These are phyloP conservation scores for Termitomyces titanicus DNA, from an alignment of 768 basidiomycete species.

Conservation along the genomic window DNA sequence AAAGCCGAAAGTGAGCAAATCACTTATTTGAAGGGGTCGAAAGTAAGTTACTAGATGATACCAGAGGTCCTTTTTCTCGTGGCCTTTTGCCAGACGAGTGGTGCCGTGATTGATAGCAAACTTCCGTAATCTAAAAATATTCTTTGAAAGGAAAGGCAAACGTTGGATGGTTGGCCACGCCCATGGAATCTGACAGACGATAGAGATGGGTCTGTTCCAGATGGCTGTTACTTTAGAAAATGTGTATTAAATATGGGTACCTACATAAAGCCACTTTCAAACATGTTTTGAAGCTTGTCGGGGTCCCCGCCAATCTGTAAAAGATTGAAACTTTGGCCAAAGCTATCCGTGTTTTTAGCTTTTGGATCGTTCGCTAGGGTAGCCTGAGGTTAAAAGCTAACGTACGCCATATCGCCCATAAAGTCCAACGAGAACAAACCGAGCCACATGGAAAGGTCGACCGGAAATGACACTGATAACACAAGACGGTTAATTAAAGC, in stretches of 20 bases:
- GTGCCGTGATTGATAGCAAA: conserved; percentile 20
- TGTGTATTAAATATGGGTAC: not conserved
- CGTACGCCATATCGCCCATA: conserved; percentile 39
- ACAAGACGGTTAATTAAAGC: conserved; percentile 28
- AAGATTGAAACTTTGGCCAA: conserved; percentile 32
- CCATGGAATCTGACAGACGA: conserved; percentile 24
- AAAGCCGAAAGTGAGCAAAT: not conserved
- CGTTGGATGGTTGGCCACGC: conserved; percentile 15
- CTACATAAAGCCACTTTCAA: conserved; percentile 18
- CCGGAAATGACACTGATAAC: conserved; percentile 1
- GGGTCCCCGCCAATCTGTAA: conserved; percentile 33
- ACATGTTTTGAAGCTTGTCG: conserved; percentile 15
- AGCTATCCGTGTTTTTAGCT: conserved; percentile 11
- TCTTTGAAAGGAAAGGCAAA: conserved; percentile 27
- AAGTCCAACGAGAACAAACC: conserved; percentile 36
- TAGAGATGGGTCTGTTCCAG: conserved; percentile 8
- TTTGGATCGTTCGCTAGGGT: not conserved
- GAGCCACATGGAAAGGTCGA: conserved; percentile 31
- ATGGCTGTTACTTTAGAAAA: not conserved
- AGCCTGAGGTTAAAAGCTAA: conserved; percentile 8
- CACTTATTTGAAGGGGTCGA: not conserved
- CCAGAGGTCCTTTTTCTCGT: conserved; percentile 29
- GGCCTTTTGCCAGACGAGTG: conserved; percentile 17
- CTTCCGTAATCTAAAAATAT: conserved; percentile 17
- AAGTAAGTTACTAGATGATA: conserved; percentile 36